Evolutionary conservation across 192 early-diverging fungal species (phyloP), one percentile per base, ranked within the genome.

Genomic region (Backusella westeae): DNA sequence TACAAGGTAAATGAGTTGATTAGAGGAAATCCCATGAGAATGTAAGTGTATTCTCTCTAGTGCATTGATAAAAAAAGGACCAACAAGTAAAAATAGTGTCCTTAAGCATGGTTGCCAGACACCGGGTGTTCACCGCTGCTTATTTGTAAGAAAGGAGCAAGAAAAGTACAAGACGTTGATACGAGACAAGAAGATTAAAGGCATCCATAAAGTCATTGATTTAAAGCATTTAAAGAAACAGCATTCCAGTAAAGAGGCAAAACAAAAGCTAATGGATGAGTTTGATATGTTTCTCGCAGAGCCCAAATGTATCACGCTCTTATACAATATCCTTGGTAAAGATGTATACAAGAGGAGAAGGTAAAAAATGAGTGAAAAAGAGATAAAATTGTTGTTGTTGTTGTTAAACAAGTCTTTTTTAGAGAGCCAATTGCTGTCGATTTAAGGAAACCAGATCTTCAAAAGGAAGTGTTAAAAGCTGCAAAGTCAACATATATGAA

Each of bases 271-370:
- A 21, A 83, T 91, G 73, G 85, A 85, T 21, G 81, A 88, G 3
- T 97, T 94, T 78, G 93, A 95, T 69, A 82, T 98, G 79, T 98
- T 99, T 78, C 81, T 98, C 71, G 89, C 94, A 12, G 98, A 98
- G 86, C 92, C 94, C 19, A 86, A 93, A 10, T 81, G 97, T 17
- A 71, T 96, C 34, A 79, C 85, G 41, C 75, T 90, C 7, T 84
- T 99, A 74, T 94, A 95, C 8, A 89, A 90, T 73, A 52, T 93
- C 21, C 81, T 99, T 32, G 96, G 96, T 46, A 78, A 73, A 69
- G 71, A 78, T 23, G 94, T 98, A 77, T 97, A 95, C 79, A 77
- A 85, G 78, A 89, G 89, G 79, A 97, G 96, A 86, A 96, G 94
- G 91, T 92, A 88, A 71, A 53, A n/a, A 59, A 1, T 7, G 21